Evolutionary conservation across 2,329 filamentous ascomycete species (phyloP), one percentile per base, ranked within the genome.

Genomic region (Periconia sp.): DNA sequence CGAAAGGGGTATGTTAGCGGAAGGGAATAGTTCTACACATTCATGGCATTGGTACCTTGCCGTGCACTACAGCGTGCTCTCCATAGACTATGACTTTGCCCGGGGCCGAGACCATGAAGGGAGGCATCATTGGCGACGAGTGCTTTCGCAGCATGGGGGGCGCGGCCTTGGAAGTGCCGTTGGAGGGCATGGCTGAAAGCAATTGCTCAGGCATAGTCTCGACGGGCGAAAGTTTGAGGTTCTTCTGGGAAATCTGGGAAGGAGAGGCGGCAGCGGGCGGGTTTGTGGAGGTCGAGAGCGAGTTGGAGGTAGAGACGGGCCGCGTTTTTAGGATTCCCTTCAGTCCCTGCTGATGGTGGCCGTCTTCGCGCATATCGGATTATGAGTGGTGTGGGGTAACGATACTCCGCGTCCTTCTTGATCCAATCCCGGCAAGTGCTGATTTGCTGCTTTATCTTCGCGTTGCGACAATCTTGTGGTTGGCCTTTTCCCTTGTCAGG

Each of bases 61-160:
- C 92, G 70, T 99, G 86, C 18, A 99, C 94, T n/a, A 97, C 94
- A 2, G 94, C 90, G 78, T 99, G 94, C 75, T 99, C 94, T 62
- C 94, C 94, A 77, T 93, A 97, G 49, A 97, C 91, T 73, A 99
- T 99, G 70, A 97, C 94, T 74, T 99, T 99, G 59, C 93, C 95
- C 0, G 94, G 94, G 2, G 95, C 93, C 15, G 94, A 97, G 53
- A 97, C 92, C 90, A 99, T 96, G 73, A 99, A 99, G 56, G 92
- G 81, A 42, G 93, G 92, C 76, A 94, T 82, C 78, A 88, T 83
- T 1, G 85, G 84, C 46, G 82, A 82, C 19, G 77, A 79, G 54
- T 70, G 64, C 57, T 72, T 73, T 48, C 70, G 57, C 40, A 51
- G 61, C 59, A 68, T 44, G 14, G 57, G 45, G 35, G 65, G 58